Evolutionary conservation across 169 alveolate genomes (phyloP).

Genomic region (Plasmodium cynomolgi): DNA sequence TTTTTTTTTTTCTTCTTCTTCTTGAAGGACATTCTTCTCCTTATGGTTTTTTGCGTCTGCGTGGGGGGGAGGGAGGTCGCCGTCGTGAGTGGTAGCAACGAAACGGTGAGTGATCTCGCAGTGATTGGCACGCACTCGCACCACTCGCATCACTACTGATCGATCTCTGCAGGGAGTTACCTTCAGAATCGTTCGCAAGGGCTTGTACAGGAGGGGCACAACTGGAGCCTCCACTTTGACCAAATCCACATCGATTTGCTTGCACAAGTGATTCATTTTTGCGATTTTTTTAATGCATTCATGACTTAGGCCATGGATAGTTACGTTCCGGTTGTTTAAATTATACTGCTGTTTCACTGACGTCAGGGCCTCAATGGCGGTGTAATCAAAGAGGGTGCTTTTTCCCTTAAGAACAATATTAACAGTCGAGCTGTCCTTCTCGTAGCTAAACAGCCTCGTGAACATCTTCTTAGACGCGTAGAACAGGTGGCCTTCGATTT

Average conservation of each 20-base stretch:
- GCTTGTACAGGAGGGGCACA: slow-evolving; percentile 82
- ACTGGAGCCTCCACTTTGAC: slow-evolving; percentile 87
- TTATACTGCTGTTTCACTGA: slow-evolving; percentile 79
- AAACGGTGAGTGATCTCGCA: background rate
- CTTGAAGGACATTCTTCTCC: slow-evolving; percentile 64
- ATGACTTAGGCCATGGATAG: slow-evolving; percentile 86
- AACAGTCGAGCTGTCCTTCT: slow-evolving; percentile 86
- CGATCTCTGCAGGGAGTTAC: background rate
- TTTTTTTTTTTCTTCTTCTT: slow-evolving; percentile 57
- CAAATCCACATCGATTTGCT: slow-evolving; percentile 87
- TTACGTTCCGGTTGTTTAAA: slow-evolving; percentile 17
- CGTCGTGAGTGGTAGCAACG: background rate
- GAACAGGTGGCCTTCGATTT: slow-evolving; percentile 87
- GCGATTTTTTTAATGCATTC: slow-evolving; percentile 90
- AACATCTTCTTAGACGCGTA: slow-evolving; percentile 86
- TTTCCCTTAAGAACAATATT: slow-evolving; percentile 82
- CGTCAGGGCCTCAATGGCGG: slow-evolving; percentile 87
- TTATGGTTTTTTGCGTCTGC: slow-evolving; percentile 60
- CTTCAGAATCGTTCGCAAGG: slow-evolving; percentile 35
- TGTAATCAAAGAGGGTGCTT: slow-evolving; percentile 86
- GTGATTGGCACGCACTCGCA: background rate
- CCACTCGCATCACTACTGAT: background rate
- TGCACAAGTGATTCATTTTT: slow-evolving; percentile 85
- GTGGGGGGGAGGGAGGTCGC: background rate
- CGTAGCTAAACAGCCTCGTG: slow-evolving; percentile 83